Conservation (phyloP, 23 red algal species). For the Pyropia yezoensis region DNA sequence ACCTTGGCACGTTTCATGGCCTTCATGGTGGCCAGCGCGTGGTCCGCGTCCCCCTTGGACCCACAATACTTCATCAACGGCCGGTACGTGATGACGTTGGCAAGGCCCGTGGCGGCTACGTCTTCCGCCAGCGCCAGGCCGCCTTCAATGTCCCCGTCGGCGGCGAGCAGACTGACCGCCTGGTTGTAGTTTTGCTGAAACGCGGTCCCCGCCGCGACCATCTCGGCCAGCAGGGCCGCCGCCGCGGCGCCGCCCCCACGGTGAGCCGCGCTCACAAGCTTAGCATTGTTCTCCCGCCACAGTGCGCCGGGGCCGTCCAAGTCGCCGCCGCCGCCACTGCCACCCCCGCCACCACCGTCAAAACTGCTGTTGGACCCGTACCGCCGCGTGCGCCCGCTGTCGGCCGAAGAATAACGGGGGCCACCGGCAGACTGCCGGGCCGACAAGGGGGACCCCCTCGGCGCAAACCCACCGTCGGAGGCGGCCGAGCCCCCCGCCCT, state of each 20-base stretch:
- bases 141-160: constrained; percentile 21
- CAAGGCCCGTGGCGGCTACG: constrained; percentile 15
- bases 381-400: too few relatives aligned
- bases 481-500: too few relatives aligned
- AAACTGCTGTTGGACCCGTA: too few relatives aligned
- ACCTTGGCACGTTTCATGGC: constrained; percentile 25
- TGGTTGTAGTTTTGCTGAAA: constrained; percentile 59
- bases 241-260: constrained; percentile 22
- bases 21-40: constrained; percentile 28
- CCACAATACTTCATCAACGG: constrained; percentile 66
- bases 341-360: too few relatives aligned
- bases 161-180: constrained; percentile 38
- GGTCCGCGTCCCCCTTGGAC: constrained; percentile 17
- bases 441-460: too few relatives aligned
- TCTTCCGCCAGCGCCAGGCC: constrained; percentile 44
- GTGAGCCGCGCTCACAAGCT: constrained; percentile 13
- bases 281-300: constrained; percentile 33
- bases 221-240: constrained; percentile 26
- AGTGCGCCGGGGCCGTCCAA: neutral
- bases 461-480: too few relatives aligned
- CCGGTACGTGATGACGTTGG: constrained; percentile 60
- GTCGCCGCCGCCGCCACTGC: neutral
- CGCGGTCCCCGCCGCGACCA: constrained; percentile 36
- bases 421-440: too few relatives aligned
- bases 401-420: too few relatives aligned